Evolutionary conservation across 164 flowering plant genomes (phyloP).

Genomic region (Berberis vulgaris): DNA sequence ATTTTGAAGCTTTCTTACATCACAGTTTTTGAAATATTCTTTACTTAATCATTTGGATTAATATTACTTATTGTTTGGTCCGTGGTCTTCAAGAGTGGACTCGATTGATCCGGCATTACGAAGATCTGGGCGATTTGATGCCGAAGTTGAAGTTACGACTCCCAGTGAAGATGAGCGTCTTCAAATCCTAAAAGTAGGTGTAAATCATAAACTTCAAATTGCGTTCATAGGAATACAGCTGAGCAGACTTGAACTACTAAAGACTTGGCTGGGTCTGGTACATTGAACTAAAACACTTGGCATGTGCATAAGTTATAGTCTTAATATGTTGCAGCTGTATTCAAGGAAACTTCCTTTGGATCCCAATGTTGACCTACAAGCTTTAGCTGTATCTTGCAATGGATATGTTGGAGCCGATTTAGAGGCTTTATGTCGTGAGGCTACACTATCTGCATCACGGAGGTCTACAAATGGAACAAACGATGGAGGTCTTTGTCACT

Average conservation of each 20-base stretch:
- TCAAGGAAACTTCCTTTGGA: conserved; percentile 60
- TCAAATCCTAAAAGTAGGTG: conserved; percentile 64
- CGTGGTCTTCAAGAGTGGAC: conserved; percentile 46
- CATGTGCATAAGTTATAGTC: no score
- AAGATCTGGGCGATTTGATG: conserved; percentile 86
- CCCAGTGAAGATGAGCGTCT: conserved; percentile 79
- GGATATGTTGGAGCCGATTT: conserved; percentile 98
- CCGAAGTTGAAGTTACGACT: conserved; percentile 75
- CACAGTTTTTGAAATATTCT: no score
- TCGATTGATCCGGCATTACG: conserved; percentile 85
- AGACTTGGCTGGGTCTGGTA: no score
- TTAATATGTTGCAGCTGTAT: conserved; percentile 48
- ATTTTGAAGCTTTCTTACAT: no score
- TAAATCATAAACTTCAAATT: neutral
- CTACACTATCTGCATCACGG: conserved; percentile 39
- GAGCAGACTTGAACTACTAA: no score
- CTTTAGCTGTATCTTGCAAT: conserved; percentile 79
- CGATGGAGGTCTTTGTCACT: conserved; percentile 14
- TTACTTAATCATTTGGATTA: no score
- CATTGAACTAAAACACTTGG: no score
- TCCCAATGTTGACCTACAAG: conserved; percentile 45
- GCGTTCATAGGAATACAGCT: neutral
- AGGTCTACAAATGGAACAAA: conserved; percentile 27
- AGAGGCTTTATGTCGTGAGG: conserved; percentile 85
- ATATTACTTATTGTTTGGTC: neutral